Conservation (phyloP, 2,329 filamentous ascomycete genomes). For the Gyromitra esculenta region DNA sequence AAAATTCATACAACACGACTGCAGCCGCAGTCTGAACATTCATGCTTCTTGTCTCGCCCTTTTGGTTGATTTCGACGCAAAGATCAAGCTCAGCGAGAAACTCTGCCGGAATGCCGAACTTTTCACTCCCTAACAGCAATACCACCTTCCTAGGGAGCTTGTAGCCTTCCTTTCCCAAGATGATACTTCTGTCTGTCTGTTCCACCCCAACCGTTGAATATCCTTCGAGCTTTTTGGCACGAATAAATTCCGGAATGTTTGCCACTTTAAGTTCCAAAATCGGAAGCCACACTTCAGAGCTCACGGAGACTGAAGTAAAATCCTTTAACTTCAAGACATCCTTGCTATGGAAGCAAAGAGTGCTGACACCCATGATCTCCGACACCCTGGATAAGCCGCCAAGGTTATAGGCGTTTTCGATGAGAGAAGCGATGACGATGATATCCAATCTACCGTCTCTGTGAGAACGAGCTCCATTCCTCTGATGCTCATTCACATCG, state of each 20-base stretch:
- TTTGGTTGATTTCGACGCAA: constrained; percentile 66
- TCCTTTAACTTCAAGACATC: constrained; percentile 62
- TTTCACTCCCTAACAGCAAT: constrained; percentile 66
- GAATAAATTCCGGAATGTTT: constrained; percentile 61
- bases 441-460: constrained; percentile 58
- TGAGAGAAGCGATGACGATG: constrained; percentile 64
- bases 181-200: constrained; percentile 65
- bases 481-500: constrained; percentile 50
- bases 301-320: constrained; percentile 65
- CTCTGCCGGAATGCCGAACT: constrained; percentile 64
- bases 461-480: constrained; percentile 56
- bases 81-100: constrained; percentile 65
- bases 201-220: constrained; percentile 67
- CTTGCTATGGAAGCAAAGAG: constrained; percentile 63
- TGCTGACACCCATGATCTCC: constrained; percentile 65
- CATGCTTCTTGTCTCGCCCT: constrained; percentile 66
- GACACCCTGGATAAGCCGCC: constrained; percentile 62
- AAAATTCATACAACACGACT: constrained; percentile 66
- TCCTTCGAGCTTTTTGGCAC: constrained; percentile 62
- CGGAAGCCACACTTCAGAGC: constrained; percentile 64
- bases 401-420: constrained; percentile 57
- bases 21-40: constrained; percentile 68
- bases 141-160: constrained; percentile 61
- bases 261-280: constrained; percentile 61
- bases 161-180: constrained; percentile 60